Conservation (phyloP, 169 alveolate genomes). For the Plasmodium blacklocki region DNA sequence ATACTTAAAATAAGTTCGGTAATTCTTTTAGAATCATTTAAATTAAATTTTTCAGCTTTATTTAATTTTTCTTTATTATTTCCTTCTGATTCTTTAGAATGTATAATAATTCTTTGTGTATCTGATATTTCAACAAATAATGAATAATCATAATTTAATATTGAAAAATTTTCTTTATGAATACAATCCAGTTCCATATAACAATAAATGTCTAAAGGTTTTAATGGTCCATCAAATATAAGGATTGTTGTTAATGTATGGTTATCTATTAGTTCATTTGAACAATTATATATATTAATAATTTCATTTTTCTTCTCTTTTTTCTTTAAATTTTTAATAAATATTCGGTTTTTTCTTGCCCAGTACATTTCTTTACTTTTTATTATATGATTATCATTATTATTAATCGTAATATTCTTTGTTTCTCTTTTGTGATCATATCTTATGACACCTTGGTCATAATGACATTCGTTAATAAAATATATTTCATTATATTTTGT, state of each 20-base stretch:
- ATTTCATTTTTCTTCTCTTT: neutral
- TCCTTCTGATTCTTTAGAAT: slow-evolving; percentile 14
- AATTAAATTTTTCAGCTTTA: neutral
- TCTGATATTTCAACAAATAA: slow-evolving; percentile 42
- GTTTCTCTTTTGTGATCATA: slow-evolving; percentile 13
- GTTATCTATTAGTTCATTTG: slow-evolving; percentile 16
- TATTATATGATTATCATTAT: too few species aligned
- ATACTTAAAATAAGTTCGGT: slow-evolving; percentile 14
- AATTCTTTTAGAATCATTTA: slow-evolving; percentile 19
- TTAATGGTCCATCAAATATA: slow-evolving; percentile 59
- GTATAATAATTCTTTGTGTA: slow-evolving; percentile 37
- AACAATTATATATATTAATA: slow-evolving; percentile 39
- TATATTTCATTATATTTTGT: slow-evolving; percentile 42
- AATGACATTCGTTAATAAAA: slow-evolving; percentile 70
- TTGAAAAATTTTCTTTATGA: slow-evolving; percentile 38
- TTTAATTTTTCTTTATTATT: neutral
- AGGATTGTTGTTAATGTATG: slow-evolving; percentile 32
- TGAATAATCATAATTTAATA: slow-evolving; percentile 37
- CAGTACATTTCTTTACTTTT: neutral
- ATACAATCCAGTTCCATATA: slow-evolving; percentile 26
- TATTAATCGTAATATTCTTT: neutral
- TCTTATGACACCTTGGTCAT: slow-evolving; percentile 12
- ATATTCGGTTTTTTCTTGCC: slow-evolving; percentile 1
- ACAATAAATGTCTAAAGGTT: slow-evolving; percentile 40
- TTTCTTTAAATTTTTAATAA: neutral